Percentiles rank a stretch among this genome's conserved stretches.
These are phyloP conservation scores for Actinomucor elegans DNA, from an alignment of 371 early-diverging fungal genomes.

Conservation along the genomic window DNA sequence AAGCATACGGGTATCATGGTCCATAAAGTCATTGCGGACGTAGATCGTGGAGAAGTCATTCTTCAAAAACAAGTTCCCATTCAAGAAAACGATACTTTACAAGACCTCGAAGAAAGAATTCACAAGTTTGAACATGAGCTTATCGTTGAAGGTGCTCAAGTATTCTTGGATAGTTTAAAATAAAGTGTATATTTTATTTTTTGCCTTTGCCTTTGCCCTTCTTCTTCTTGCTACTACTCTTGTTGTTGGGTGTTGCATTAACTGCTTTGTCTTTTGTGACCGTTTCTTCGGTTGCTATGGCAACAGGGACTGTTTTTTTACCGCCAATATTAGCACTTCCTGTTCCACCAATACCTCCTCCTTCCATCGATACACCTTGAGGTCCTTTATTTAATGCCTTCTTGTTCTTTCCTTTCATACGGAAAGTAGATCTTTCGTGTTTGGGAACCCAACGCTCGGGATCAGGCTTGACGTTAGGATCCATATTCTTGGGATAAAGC, in stretches of 20 bases:
- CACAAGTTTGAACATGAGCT: conserved; percentile 86
- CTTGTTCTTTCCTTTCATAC: conserved; percentile 56
- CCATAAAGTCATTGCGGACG: conserved; percentile 92
- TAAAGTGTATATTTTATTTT: background rate
- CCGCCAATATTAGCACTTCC: conserved; percentile 74
- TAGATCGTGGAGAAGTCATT: conserved; percentile 92
- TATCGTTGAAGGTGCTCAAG: conserved; percentile 69
- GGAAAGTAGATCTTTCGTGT: conserved; percentile 63
- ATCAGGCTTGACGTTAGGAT: conserved; percentile 57
- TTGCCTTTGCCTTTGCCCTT: conserved; percentile 24
- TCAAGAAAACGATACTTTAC: conserved; percentile 71
- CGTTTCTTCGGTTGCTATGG: background rate
- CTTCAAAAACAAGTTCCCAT: conserved; percentile 78
- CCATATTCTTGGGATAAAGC: conserved; percentile 59
- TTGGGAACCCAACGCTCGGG: conserved; percentile 81
- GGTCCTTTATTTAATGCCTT: conserved; percentile 55
- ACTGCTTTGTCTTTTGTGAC: background rate
- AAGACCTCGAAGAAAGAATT: conserved; percentile 82
- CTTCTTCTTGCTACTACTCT: conserved; percentile 10
- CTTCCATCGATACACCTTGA: conserved; percentile 60
- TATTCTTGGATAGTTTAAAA: conserved; percentile 33
- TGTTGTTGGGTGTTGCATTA: background rate
- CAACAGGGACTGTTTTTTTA: conserved; percentile 3
- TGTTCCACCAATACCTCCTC: conserved; percentile 71
- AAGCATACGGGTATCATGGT: conserved; percentile 94